Evolutionary conservation across 2,329 filamentous ascomycete genomes (phyloP), one percentile per base, ranked within the genome.

Genomic region (Fusarium foetens): DNA sequence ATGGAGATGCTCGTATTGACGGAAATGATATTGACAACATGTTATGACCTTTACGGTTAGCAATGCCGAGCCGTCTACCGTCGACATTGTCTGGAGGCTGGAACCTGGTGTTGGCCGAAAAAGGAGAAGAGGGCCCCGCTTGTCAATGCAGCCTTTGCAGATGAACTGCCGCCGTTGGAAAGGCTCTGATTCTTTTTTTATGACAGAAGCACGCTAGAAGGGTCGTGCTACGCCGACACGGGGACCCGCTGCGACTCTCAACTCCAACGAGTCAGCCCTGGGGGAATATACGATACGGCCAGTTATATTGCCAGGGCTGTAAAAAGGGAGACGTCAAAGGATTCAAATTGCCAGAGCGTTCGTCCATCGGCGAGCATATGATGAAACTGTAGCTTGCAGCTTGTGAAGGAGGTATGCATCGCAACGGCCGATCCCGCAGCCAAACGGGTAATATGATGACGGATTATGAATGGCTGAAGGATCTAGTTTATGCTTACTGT

Each of bases 151-250:
- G 43, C 25, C 35, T 43, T 31, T 68, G 66, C 45, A 68, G 57
- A 11, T 39, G 58, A 68, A 68, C 66, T 68, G 66, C 66, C 66
- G 51, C 64, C 66, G 66, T 68, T 68, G 66, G 66, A 68, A 68
- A 42, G 58, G 66, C 66, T 31, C 36, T 17, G 49, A 12, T 41
- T 66, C 62, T 58, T 66, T 59, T 66, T 66, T 54, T 55, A 68
- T 62, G 64, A 27, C 65, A 52, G 58, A 67, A 67, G 57, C 46
- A 21, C 66, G 66, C 66, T 68, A 68, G 64, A 68, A 68, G 49
- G 33, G 49, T 16, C 16, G 16, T 38, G 65, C 35, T 13, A 21
- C 43, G 43, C 25, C 19, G 43, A 46, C 39, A 33, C 35, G 21
- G 29, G 48, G 51, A 38, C 31, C 66, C 66, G 58, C 66, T 52